Conservation (phyloP, 2,329 filamentous ascomycete species). For the Aspergillus sergii region DNA sequence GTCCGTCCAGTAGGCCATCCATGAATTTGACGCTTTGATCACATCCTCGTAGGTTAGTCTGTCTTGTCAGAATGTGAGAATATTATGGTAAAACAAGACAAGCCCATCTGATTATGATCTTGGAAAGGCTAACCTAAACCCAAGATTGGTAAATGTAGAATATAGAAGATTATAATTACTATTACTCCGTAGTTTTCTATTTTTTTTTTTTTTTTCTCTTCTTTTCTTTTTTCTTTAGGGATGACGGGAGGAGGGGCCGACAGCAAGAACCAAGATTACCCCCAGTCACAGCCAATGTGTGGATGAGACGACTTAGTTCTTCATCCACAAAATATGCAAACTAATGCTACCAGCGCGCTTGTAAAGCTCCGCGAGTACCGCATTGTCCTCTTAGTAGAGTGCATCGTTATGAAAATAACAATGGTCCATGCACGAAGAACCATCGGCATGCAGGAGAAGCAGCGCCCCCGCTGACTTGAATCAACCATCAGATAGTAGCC, state of each 20-base stretch:
- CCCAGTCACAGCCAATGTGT: neutral
- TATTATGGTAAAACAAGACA: neutral
- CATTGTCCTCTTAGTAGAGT: neutral
- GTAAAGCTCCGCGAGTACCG: slow-evolving; percentile 11
- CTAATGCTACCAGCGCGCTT: slow-evolving; percentile 21
- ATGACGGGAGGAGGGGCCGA: neutral
- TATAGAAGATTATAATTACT: too few relatives aligned
- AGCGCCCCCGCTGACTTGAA: slow-evolving; percentile 28
- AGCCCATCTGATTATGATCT: too few relatives aligned
- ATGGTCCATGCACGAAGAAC: slow-evolving; percentile 27
- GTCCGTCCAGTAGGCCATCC: too few relatives aligned
- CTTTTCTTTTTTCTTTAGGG: neutral
- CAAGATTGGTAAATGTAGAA: too few relatives aligned
- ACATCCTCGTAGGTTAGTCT: neutral
- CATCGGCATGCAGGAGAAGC: slow-evolving; percentile 26
- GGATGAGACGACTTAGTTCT: neutral
- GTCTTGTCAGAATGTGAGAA: neutral
- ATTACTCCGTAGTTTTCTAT: too few relatives aligned
- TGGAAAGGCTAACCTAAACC: too few relatives aligned
- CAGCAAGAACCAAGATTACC: neutral
- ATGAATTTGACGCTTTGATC: neutral
- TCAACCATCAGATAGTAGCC: slow-evolving; percentile 27
- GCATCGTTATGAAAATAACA: neutral
- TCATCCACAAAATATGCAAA: slow-evolving; percentile 13
- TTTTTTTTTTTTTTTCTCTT: neutral